Conservation (phyloP, 2,329 filamentous ascomycete genomes). For the Neonectria magnoliae region DNA sequence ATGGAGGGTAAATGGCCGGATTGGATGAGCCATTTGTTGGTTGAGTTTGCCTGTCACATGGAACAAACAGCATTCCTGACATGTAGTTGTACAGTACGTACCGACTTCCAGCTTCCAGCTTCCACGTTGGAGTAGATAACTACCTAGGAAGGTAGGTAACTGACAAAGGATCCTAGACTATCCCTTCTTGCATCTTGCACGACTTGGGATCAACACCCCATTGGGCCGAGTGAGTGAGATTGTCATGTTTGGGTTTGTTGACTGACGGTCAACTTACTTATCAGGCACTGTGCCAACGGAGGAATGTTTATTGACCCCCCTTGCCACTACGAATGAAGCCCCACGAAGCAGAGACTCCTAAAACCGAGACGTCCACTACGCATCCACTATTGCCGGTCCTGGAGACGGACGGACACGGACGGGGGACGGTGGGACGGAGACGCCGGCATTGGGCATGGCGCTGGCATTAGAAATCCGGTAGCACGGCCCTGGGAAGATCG, state of each 20-base stretch:
- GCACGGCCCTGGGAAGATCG: neutral
- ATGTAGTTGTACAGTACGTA: neutral
- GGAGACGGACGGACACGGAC: neutral
- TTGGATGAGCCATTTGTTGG: neutral
- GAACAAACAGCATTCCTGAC: neutral
- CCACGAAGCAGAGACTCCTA: neutral
- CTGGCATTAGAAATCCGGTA: neutral
- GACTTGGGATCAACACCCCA: neutral
- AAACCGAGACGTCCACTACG: neutral
- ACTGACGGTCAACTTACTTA: neutral
- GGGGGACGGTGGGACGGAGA: neutral
- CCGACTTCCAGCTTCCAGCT: no score
- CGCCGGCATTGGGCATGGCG: neutral
- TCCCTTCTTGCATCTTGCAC: neutral
- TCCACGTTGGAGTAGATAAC: no score
- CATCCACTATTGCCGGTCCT: neutral
- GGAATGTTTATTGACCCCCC: neutral
- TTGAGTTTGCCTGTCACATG: neutral
- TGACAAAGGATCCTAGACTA: neutral
- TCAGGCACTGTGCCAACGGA: slow-evolving; percentile 1
- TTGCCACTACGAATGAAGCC: neutral
- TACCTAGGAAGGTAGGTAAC: no score
- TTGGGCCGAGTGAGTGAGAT: slow-evolving; percentile 14
- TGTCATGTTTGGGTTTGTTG: neutral
- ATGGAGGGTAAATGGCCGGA: neutral